Conservation (phyloP, 352 stramenopile genomes). For the Globisporangium sylvaticum region DNA sequence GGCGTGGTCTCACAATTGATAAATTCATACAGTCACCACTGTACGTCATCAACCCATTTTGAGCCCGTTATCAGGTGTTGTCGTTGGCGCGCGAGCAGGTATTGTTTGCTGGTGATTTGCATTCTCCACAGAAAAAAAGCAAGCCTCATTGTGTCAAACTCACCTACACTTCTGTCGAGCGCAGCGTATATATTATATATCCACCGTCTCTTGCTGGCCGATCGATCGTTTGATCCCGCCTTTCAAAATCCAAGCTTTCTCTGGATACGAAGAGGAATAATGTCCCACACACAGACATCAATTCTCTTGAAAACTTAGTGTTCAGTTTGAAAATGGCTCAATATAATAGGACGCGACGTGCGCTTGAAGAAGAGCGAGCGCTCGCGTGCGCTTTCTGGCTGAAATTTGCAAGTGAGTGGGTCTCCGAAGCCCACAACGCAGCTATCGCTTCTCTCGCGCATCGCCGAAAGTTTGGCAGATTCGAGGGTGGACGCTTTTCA, state of each 20-base stretch:
- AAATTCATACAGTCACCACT: not conserved
- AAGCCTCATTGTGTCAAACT: not conserved
- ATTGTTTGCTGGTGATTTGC: not conserved
- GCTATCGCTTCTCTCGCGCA: not conserved
- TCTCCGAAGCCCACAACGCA: not conserved
- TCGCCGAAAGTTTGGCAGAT: not conserved
- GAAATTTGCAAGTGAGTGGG: not conserved
- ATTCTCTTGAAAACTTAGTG: not conserved
- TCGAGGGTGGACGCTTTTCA: not conserved
- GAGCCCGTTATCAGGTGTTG: not conserved
- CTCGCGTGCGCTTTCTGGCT: not conserved
- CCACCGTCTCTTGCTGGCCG: not conserved
- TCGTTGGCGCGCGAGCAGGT: not conserved
- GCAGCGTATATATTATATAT: not conserved
- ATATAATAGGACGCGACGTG: not conserved
- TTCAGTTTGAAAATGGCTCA: not conserved
- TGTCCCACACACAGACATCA: not conserved
- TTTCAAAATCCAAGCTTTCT: not conserved
- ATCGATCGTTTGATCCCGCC: no score
- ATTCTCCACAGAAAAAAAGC: not conserved
- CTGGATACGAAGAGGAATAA: not conserved
- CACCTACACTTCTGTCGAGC: not conserved
- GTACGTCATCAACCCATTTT: not conserved
- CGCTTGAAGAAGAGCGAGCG: not conserved
- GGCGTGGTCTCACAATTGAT: not conserved